phyloP scores from a whole-genome alignment of 345 rosid genomes.

The Turritis glabra region DNA sequence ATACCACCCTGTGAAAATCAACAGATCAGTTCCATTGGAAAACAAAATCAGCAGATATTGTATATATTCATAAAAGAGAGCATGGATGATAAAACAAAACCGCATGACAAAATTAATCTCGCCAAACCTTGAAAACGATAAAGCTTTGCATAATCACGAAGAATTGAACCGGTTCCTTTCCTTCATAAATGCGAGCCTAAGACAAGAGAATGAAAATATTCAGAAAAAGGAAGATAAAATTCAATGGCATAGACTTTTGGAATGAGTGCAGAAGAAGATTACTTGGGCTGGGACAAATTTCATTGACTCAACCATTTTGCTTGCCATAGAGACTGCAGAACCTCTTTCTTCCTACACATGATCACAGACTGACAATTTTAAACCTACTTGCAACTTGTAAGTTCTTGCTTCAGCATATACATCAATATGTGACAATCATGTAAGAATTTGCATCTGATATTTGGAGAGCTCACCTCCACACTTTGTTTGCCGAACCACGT shows the following conservation, averaged over 20 bases:
- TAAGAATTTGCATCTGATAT: background rate
- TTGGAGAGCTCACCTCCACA: slow-evolving; percentile 61
- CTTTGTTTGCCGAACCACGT: slow-evolving; percentile 95
- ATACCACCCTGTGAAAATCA: slow-evolving; percentile 67
- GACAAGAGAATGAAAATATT: slow-evolving; percentile 35
- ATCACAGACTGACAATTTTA: slow-evolving; percentile 15
- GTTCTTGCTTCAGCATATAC: background rate
- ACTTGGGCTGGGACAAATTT: slow-evolving; percentile 88
- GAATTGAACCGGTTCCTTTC: slow-evolving; percentile 90
- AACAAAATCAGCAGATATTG: background rate
- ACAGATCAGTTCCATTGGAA: background rate
- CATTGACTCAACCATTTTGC: slow-evolving; percentile 88
- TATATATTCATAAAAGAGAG: background rate
- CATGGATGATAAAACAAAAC: background rate
- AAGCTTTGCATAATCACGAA: slow-evolving; percentile 87
- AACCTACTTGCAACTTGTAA: background rate
- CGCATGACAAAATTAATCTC: slow-evolving; percentile 1
- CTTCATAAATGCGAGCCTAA: slow-evolving; percentile 90
- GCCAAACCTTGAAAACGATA: slow-evolving; percentile 80
- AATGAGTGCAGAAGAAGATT: slow-evolving; percentile 31
- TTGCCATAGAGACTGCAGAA: slow-evolving; percentile 72
- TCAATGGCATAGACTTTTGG: background rate
- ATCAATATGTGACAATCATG: background rate
- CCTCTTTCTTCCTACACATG: slow-evolving; percentile 75
- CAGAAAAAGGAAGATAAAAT: slow-evolving; percentile 14